A percentile compares a stretch with the other conserved stretches of the same genome.
phyloP scores from a whole-genome alignment of 2,329 filamentous ascomycete species.

The Aspergillus sp. region DNA sequence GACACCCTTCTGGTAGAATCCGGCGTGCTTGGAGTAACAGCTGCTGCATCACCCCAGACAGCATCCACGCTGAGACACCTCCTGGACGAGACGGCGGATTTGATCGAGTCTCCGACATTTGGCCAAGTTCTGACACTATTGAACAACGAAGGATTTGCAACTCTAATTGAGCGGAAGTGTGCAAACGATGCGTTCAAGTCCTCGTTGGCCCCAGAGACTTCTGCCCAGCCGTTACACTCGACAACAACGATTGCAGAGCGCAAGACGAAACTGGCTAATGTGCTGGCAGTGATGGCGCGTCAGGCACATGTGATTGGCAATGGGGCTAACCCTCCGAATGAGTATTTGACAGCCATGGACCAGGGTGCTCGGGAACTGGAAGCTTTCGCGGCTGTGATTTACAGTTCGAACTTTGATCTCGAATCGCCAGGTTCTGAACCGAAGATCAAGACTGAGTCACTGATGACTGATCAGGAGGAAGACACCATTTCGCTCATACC shows the following conservation, averaged over 20 bases:
- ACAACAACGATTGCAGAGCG: slow-evolving; percentile 39
- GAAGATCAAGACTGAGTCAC: slow-evolving; percentile 4
- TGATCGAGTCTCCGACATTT: slow-evolving; percentile 91
- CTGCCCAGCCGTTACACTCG: slow-evolving; percentile 25
- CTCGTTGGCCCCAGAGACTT: slow-evolving; percentile 35
- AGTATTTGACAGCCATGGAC: slow-evolving; percentile 40
- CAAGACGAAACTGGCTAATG: slow-evolving; percentile 73
- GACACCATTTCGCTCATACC: slow-evolving; percentile 1
- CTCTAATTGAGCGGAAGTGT: slow-evolving; percentile 75
- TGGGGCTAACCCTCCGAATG: slow-evolving; percentile 46
- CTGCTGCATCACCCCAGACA: slow-evolving; percentile 30
- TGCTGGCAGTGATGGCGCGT: slow-evolving; percentile 80
- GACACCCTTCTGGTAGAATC: slow-evolving; percentile 78
- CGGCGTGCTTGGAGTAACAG: slow-evolving; percentile 54
- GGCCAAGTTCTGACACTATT: slow-evolving; percentile 76
- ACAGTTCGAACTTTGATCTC: slow-evolving; percentile 41
- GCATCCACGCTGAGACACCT: slow-evolving; percentile 63
- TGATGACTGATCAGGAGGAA: slow-evolving; percentile 9
- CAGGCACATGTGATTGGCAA: slow-evolving; percentile 87
- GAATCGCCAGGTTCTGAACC: slow-evolving; percentile 21
- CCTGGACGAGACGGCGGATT: slow-evolving; percentile 89
- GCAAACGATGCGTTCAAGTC: slow-evolving; percentile 69
- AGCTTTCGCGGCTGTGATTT: slow-evolving; percentile 44
- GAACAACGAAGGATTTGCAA: slow-evolving; percentile 79
- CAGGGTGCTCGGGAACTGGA: slow-evolving; percentile 42